Percentiles rank a stretch among this genome's conserved stretches.
Evolutionary conservation across 164 flowering plant genomes (phyloP).

Genomic region (Chloranthus sessilifolius): DNA sequence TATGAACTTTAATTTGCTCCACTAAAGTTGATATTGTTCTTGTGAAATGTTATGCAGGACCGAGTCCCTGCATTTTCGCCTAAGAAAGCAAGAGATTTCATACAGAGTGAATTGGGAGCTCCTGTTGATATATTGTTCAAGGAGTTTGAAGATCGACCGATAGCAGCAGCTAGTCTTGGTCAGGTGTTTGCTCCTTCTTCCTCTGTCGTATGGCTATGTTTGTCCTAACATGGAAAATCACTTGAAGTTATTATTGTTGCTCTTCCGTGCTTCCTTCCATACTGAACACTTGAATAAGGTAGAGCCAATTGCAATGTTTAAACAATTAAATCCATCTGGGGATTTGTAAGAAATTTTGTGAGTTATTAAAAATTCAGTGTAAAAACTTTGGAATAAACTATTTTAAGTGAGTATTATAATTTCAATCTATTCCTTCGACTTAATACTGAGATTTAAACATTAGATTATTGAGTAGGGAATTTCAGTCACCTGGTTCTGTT

Average conservation of each 20-base stretch:
- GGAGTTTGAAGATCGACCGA: constrained; percentile 87
- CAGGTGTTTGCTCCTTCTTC: constrained; percentile 62
- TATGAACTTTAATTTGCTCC: too few species aligned
- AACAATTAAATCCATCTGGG: too few species aligned
- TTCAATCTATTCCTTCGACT: too few species aligned
- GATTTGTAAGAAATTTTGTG: too few species aligned
- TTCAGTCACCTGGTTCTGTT: neutral
- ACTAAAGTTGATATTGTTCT: neutral
- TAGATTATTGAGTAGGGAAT: too few species aligned
- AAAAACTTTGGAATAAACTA: too few species aligned
- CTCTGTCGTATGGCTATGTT: neutral
- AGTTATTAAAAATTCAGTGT: too few species aligned
- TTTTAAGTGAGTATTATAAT: too few species aligned
- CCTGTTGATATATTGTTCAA: constrained; percentile 58
- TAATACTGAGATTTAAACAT: too few species aligned
- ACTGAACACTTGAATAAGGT: too few species aligned
- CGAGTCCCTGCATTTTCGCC: constrained; percentile 91
- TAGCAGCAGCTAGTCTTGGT: constrained; percentile 99
- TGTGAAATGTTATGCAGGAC: constrained; percentile 46
- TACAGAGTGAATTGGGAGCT: constrained; percentile 78
- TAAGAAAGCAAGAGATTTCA: constrained; percentile 61
- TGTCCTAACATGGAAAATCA: neutral
- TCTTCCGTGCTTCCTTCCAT: too few species aligned
- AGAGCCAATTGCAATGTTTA: too few species aligned
- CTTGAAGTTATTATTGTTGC: neutral